phyloP scores from a whole-genome alignment of 2,329 filamentous ascomycete genomes.

The Paecilomyces niveus region DNA sequence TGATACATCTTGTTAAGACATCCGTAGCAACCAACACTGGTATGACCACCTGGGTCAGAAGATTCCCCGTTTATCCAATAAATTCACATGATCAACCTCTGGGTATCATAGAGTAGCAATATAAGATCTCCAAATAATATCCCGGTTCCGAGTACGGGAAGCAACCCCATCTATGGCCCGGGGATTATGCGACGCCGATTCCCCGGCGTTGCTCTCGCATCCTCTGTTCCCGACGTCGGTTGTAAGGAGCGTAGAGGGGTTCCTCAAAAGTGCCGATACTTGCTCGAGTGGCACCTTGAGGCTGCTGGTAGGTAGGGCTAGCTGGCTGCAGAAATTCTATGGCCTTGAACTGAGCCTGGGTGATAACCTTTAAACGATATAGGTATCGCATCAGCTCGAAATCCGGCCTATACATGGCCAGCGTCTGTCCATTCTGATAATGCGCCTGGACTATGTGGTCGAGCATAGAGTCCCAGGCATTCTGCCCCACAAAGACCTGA shows the following conservation, averaged over 20 bases:
- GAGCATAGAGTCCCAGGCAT: slow-evolving; percentile 36
- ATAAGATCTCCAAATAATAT: neutral
- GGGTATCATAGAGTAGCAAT: slow-evolving; percentile 1
- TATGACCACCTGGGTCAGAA: neutral
- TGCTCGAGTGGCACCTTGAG: slow-evolving; percentile 27
- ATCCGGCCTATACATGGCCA: slow-evolving; percentile 33
- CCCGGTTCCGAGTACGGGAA: neutral
- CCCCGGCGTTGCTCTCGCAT: slow-evolving; percentile 27
- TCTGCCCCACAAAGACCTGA: slow-evolving; percentile 15
- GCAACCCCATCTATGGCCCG: neutral
- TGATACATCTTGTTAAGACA: neutral
- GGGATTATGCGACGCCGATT: slow-evolving; percentile 22
- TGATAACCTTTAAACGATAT: slow-evolving; percentile 35
- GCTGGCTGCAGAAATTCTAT: slow-evolving; percentile 33
- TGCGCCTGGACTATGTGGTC: slow-evolving; percentile 35
- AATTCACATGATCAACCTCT: neutral
- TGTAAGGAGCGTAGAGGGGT: slow-evolving; percentile 33
- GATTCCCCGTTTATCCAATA: neutral
- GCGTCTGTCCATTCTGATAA: slow-evolving; percentile 33
- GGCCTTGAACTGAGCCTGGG: slow-evolving; percentile 36
- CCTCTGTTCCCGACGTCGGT: slow-evolving; percentile 31
- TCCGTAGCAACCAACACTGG: neutral
- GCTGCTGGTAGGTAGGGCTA: slow-evolving; percentile 30
- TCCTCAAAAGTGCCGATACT: slow-evolving; percentile 34
- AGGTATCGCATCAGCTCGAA: slow-evolving; percentile 41